Evolutionary conservation across 2,329 filamentous ascomycete species (phyloP), one percentile per base, ranked within the genome.

Genomic region (Xylaria polymorpha): DNA sequence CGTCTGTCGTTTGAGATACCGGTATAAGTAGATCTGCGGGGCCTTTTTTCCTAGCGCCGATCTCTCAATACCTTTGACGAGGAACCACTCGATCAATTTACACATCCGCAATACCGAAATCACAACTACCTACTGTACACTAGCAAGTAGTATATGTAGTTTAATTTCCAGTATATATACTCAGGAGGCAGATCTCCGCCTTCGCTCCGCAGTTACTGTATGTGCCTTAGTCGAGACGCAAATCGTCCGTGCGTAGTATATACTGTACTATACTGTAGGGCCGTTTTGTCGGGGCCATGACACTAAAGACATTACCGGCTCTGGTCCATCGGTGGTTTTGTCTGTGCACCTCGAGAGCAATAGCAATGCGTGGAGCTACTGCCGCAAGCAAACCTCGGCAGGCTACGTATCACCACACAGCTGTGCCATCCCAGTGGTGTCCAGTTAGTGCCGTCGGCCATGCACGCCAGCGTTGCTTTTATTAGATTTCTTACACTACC

Each of bases 391-490:
- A 61, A 63, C 43, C 22, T 62, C 50, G 37, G 61, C 50, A 56
- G 48, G 46, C 53, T 59, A 41, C 59, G 46, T 50, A 56, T 48
- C 10, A 35, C 46, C 29, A 48, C 61, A 2, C 51, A 58, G 39
- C 37, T 22, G 29, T 29, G 43, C 20, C 25, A 20, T 35, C 48
- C 44, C 15, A 65, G 39, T 68, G 53, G 41, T 10, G 37, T 37
- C n/a, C 29, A 14, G 48, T 43, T 20, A 48, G 35, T 67, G 46
- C 60, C 37, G 37, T 64, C 61, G 43, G 32, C 14, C 59, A 55
- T 64, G 51, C 58, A 39, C 50, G 39, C 37, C 22, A 62, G 46
- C 44, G 59, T 68, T 68, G 46, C 66, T 68, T 68, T 68, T 68
- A 66, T 65, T 70, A 66, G 57, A 46, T 51, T 51, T 61, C 58